phyloP scores from a whole-genome alignment of 2,329 filamentous ascomycete genomes.

The Cytospora paraplurivora region DNA sequence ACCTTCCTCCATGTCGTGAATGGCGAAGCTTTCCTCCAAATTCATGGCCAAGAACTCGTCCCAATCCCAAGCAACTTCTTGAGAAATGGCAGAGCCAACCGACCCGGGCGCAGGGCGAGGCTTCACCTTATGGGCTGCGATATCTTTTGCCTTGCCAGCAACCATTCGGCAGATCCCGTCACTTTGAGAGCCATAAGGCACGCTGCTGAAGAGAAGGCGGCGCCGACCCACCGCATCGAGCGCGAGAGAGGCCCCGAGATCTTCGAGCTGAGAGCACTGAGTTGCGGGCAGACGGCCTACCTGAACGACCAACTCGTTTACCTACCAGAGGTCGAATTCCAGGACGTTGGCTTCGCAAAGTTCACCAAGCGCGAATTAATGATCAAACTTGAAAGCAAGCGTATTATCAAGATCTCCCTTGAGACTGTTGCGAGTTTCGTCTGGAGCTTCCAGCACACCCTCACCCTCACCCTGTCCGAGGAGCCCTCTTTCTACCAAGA shows the following conservation, averaged over 20 bases:
- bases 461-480: conserved; percentile 52
- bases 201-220: conserved; percentile 27
- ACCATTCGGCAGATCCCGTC: conserved; percentile 18
- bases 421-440: conserved; percentile 51
- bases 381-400: conserved; percentile 37
- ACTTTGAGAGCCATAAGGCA: conserved; percentile 31
- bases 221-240: conserved; percentile 12
- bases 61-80: background rate
- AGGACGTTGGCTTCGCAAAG: conserved; percentile 41
- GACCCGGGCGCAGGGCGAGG: conserved; percentile 29
- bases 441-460: conserved; percentile 38
- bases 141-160: conserved; percentile 37
- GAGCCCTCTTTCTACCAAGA: conserved; percentile 48
- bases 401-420: conserved; percentile 51
- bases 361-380: conserved; percentile 49
- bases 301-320: conserved; percentile 43
- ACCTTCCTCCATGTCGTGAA: conserved; percentile 47
- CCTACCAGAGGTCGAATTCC: conserved; percentile 43
- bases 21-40: conserved; percentile 45
- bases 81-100: conserved; percentile 3
- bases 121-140: conserved; percentile 36
- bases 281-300: conserved; percentile 52
- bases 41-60: conserved; percentile 33
- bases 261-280: conserved; percentile 28
- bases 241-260: conserved; percentile 21